phyloP scores from a whole-genome alignment of 768 basidiomycete genomes.

The Podaxis pistillaris region DNA sequence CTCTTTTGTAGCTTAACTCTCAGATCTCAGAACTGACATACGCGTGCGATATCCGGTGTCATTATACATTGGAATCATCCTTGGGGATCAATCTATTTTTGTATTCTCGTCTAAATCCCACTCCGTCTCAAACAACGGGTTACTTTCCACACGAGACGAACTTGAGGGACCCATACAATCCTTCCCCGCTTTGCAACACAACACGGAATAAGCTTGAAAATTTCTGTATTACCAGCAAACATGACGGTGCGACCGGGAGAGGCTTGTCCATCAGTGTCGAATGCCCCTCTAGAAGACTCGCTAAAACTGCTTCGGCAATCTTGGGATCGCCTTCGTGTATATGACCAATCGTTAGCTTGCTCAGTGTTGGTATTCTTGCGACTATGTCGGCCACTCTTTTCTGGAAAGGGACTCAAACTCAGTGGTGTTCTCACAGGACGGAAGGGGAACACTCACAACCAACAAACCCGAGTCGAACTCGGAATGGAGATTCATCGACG shows the following conservation, averaged over 20 bases:
- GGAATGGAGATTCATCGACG: slow-evolving; percentile 2
- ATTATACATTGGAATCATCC: not conserved
- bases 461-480: not conserved
- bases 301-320: not conserved
- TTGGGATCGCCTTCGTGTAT: not conserved
- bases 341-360: slow-evolving; percentile 1
- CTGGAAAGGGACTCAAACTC: not conserved
- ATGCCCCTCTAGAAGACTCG: not conserved
- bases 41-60: not conserved
- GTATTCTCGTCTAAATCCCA: not conserved
- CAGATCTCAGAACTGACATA: not conserved
- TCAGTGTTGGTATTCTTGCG: slow-evolving; percentile 1
- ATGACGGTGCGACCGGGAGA: not conserved
- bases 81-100: not conserved
- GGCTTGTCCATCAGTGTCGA: not conserved
- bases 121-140: not conserved
- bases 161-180: not conserved
- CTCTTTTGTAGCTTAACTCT: not conserved
- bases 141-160: not conserved
- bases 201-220: not conserved
- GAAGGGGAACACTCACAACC: not conserved
- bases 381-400: not conserved
- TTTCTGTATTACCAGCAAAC: not conserved
- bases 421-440: not conserved
- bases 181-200: not conserved